Evolutionary conservation across 2,329 filamentous ascomycete species (phyloP).

Genomic region (Dothidotthia symphoricarpi): DNA sequence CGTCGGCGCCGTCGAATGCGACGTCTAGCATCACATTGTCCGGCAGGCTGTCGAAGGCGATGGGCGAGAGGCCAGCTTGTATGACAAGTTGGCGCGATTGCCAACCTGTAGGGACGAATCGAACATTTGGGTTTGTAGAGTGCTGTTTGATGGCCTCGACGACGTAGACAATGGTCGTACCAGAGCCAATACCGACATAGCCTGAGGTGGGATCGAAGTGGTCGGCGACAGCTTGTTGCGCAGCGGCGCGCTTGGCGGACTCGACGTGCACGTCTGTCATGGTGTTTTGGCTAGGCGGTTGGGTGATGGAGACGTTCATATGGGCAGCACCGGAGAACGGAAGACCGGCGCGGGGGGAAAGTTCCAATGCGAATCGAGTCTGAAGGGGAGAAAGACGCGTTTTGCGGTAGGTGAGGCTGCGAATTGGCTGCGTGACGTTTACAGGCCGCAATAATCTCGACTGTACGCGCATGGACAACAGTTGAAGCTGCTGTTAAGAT

Average conservation of each 20-base stretch:
- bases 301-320: constrained; percentile 10
- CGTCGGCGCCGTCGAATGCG: constrained; percentile 93
- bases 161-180: constrained; percentile 79
- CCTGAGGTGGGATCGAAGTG: constrained; percentile 64
- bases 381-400: constrained; percentile 18
- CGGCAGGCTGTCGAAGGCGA: constrained; percentile 74
- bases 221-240: constrained; percentile 68
- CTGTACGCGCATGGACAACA: no score
- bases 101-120: constrained; percentile 88
- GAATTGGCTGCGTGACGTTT: constrained; percentile 17
- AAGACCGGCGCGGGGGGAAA: background rate
- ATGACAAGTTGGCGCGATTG: constrained; percentile 87
- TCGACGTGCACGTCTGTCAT: constrained; percentile 54
- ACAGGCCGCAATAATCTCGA: constrained; percentile 1
- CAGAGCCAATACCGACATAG: constrained; percentile 76
- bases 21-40: constrained; percentile 70
- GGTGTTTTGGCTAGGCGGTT: constrained; percentile 4
- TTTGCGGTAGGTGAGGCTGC: constrained; percentile 31
- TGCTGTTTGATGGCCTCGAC: constrained; percentile 68
- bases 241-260: constrained; percentile 71
- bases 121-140: constrained; percentile 56
- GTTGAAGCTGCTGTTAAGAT: background rate
- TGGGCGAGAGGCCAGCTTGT: constrained; percentile 70
- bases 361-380: constrained; percentile 14
- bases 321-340: background rate